Base-by-base conservation (phyloP, 306 rosid genomes). In the Rubus parviflorus region DNA sequence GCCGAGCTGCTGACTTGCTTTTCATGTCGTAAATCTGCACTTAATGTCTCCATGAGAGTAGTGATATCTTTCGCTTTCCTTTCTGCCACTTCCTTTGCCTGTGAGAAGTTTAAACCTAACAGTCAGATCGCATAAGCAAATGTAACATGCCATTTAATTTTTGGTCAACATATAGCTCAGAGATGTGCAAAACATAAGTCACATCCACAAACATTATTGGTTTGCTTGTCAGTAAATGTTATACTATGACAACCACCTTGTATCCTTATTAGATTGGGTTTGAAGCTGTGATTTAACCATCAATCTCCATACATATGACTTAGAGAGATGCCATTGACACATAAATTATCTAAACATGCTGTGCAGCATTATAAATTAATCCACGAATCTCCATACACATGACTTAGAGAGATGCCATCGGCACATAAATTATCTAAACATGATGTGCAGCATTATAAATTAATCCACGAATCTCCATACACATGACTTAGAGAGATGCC, bases 71-170 rank as follows among this genome's bases (percentile, higher is more conserved):
- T 88, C 51, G 88, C 83, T 82, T 84, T 93, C 82, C 91, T 86
- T 81, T 96, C 99, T 30, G 92, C 94, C n/a, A 46, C 70, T 76
- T 89, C 99, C 87, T 92, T 91, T 40, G 86, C 97, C 99, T 95
- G 92, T 79, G 17, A 80, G 74, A 74, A 75, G 70, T 47, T 40
- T 65, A 64, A 71, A 81, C 46, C 70, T 52, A 23, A 68, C 35
- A 58, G 37, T 58, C 43, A 43, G 0, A 19, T 58, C 19, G 1
- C 25, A 57, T 13, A 41, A 30, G 25, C 30, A 17, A 68, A 56
- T 12, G 35, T 37, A 22, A 8, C 13, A 41, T 2, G 49, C n/a
- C 49, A 72, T 51, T n/a, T 22, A 40, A 56, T 14, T 22, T 38
- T 13, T 73, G 16, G 25, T 35, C 43, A 73, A 14, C 23, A 20